These are phyloP conservation scores for Penicillium maclennaniae DNA, from an alignment of 495 filamentous ascomycete genomes.

Conservation along the genomic window DNA sequence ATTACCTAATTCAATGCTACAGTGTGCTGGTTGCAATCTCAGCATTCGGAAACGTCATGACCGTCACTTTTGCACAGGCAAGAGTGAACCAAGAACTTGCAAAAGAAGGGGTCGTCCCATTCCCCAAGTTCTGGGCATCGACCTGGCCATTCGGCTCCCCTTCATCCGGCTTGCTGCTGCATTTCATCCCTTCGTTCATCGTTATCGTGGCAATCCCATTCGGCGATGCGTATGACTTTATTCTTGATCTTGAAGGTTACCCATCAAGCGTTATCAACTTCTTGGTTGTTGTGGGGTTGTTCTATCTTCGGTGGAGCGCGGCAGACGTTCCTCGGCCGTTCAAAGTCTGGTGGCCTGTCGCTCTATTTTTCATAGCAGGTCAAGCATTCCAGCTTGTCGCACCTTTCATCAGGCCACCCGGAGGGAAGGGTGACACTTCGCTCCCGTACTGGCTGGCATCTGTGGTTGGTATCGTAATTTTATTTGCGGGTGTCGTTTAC, in stretches of 20 bases:
- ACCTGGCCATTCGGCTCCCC: slow-evolving; percentile 63
- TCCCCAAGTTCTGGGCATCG: slow-evolving; percentile 54
- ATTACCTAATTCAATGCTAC: slow-evolving; percentile 14
- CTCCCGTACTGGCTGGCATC: slow-evolving; percentile 38
- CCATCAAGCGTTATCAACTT: slow-evolving; percentile 56
- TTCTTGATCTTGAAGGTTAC: slow-evolving; percentile 65
- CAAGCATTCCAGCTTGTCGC: slow-evolving; percentile 37
- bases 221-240: slow-evolving; percentile 62
- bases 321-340: slow-evolving; percentile 58
- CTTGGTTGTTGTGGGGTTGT: slow-evolving; percentile 53
- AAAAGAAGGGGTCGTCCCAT: slow-evolving; percentile 63
- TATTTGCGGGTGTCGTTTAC: slow-evolving; percentile 28
- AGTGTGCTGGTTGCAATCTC: slow-evolving; percentile 56
- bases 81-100: slow-evolving; percentile 63
- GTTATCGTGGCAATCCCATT: slow-evolving; percentile 60
- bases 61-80: slow-evolving; percentile 62
- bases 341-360: slow-evolving; percentile 51
- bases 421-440: slow-evolving; percentile 33
- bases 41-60: slow-evolving; percentile 67
- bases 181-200: slow-evolving; percentile 60
- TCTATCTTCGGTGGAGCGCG: slow-evolving; percentile 55
- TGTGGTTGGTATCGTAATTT: slow-evolving; percentile 32
- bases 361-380: slow-evolving; percentile 32
- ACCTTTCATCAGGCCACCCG: slow-evolving; percentile 35
- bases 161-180: slow-evolving; percentile 55